Percentiles rank a stretch among this genome's conserved stretches.
Evolutionary conservation across 2,329 filamentous ascomycete species (phyloP).

Genomic region (Fusarium avenaceum): DNA sequence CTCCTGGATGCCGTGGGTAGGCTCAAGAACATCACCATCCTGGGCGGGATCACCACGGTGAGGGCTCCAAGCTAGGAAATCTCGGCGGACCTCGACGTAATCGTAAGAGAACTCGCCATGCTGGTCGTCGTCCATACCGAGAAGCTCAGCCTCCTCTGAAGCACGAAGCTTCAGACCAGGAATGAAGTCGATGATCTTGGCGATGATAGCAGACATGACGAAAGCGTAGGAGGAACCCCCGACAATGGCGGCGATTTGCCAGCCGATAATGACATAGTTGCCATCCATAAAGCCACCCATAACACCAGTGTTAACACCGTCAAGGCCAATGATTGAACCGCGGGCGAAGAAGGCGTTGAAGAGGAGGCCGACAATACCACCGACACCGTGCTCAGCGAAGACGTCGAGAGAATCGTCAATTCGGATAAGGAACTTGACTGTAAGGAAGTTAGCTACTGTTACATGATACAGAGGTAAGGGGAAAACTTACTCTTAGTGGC

Average conservation of each 20-base stretch:
- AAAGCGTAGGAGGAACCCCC: conserved; percentile 78
- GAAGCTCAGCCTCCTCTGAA: conserved; percentile 83
- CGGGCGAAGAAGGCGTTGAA: conserved; percentile 81
- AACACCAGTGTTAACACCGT: conserved; percentile 79
- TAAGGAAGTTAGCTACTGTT: conserved; percentile 15
- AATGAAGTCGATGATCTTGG: conserved; percentile 79
- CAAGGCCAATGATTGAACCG: conserved; percentile 78
- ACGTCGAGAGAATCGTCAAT: conserved; percentile 81
- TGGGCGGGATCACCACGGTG: conserved; percentile 74
- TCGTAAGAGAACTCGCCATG: conserved; percentile 92
- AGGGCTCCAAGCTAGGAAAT: conserved; percentile 90
- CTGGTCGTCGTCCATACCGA: conserved; percentile 92
- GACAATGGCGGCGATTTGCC: conserved; percentile 82
- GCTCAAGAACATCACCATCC: conserved; percentile 69
- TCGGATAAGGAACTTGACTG: conserved; percentile 71
- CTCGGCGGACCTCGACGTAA: conserved; percentile 88
- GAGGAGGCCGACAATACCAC: conserved; percentile 76
- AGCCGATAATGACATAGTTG: conserved; percentile 80
- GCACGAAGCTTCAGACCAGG: conserved; percentile 85
- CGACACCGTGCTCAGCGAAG: conserved; percentile 78
- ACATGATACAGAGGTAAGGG: neutral
- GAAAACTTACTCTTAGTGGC: conserved; percentile 66
- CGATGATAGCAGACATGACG: conserved; percentile 78
- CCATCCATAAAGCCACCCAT: conserved; percentile 81
- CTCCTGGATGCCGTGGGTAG: conserved; percentile 79